A percentile compares a stretch with the other conserved stretches of the same genome.
Evolutionary conservation across 805 yeast species (phyloP).

Genomic region (Henningerozyma blattae): DNA sequence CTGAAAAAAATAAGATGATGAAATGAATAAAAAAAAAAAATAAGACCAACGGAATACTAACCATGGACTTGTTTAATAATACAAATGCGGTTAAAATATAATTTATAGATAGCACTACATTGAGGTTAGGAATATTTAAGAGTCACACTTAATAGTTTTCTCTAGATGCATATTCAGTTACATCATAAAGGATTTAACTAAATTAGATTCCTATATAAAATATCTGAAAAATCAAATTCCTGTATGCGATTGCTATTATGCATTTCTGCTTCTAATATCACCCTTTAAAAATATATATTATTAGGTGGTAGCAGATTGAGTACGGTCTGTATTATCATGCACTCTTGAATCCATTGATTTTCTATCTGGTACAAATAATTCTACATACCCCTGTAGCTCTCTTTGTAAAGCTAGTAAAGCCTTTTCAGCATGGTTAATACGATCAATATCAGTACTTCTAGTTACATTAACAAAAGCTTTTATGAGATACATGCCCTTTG

Average conservation of each 20-base stretch:
- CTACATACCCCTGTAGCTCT: conserved; percentile 56
- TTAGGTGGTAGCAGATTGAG: not conserved
- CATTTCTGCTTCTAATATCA: conserved; percentile 5
- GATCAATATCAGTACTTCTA: conserved; percentile 63
- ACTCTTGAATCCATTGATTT: conserved; percentile 66
- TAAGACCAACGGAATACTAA: no score
- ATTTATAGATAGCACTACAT: no score
- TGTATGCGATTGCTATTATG: conserved; percentile 7
- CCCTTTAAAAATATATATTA: not conserved
- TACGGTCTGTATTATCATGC: not conserved
- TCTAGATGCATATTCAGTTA: no score
- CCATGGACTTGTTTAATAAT: no score
- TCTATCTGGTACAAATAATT: conserved; percentile 65
- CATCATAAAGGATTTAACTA: no score
- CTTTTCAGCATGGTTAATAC: conserved; percentile 50
- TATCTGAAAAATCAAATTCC: no score
- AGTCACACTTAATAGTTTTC: no score
- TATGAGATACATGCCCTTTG: conserved; percentile 43
- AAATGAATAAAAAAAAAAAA: no score
- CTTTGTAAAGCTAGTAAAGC: conserved; percentile 51
- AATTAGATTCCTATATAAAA: no score
- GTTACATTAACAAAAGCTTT: conserved; percentile 62
- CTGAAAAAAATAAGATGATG: no score
- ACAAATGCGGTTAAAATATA: no score
- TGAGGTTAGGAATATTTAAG: no score